Evolutionary conservation across 768 basidiomycete genomes (phyloP).

Genomic region (Boletellus ananiceps): DNA sequence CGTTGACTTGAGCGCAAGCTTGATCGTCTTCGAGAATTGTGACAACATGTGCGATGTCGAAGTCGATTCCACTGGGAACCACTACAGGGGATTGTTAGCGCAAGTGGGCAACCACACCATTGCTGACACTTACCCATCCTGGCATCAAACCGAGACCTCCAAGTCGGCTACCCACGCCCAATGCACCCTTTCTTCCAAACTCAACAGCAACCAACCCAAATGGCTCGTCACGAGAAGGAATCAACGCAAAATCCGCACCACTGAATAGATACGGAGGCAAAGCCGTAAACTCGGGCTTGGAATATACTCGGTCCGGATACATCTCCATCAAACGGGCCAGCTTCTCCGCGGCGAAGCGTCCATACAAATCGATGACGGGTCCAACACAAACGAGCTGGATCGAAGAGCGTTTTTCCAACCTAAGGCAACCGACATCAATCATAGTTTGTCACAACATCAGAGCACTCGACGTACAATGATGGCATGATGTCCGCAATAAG

Average conservation of each 20-base stretch:
- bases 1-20: constrained; percentile 86
- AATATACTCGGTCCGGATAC: constrained; percentile 89
- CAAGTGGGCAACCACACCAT: too few relatives aligned
- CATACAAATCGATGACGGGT: constrained; percentile 93
- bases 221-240: constrained; percentile 94
- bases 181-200: constrained; percentile 93
- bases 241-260: constrained; percentile 92
- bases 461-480: constrained; percentile 52
- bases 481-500: constrained; percentile 96
- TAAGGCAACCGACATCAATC: constrained; percentile 24
- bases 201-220: constrained; percentile 96
- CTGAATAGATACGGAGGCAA: constrained; percentile 91
- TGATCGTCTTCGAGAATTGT: constrained; percentile 91
- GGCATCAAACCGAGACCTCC: constrained; percentile 97
- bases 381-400: constrained; percentile 89
- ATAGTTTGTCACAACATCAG: neutral
- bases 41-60: constrained; percentile 94
- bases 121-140: constrained; percentile 71
- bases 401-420: constrained; percentile 78
- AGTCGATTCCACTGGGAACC: constrained; percentile 95
- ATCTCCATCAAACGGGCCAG: constrained; percentile 90
- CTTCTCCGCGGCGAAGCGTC: constrained; percentile 93
- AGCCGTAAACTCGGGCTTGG: constrained; percentile 96
- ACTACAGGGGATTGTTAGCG: constrained; percentile 41
- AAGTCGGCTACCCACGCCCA: constrained; percentile 90